Base-by-base conservation (phyloP, 2,329 filamentous ascomycete genomes). In the Chalara sp. region DNA sequence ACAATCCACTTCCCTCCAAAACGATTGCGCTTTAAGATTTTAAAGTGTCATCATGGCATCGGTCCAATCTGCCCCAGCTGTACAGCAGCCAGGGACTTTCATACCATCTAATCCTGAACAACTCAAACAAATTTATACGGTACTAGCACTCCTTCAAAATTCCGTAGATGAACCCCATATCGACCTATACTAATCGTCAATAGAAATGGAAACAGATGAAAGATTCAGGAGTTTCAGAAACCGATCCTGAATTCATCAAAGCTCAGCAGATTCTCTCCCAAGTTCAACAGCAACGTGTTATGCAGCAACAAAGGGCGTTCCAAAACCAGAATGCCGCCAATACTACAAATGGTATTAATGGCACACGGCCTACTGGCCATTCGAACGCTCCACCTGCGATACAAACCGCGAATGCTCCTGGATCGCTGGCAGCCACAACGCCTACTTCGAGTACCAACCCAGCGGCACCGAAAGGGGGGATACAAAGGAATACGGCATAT, bases 171-270 rank as follows among this genome's bases (percentile, higher is more conserved):
- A 42, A 49, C 44, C 43, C 33, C 29, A 31, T n/a, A 31, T 10
- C 28, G 28, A 42, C 32, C 21, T 45, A n/a, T 39, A 43, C 54
- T 65, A 76, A 68, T 53, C 44, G 46, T 49, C 37, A 44, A 46
- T 63, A 96, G 91, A 90, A 89, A 78, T 93, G 87, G 58, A 86
- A 87, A 65, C 82, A 88, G 67, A 90, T 97, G 87, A 93, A 92
- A 70, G 80, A 87, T 50, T 79, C 85, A 62, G 91, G 91, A 59
- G 85, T 95, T 29, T 81, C 88, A 40, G 78, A 83, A 51, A 86
- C 79, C 51, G 90, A 97, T 63, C 92, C 92, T 44, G 91, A 97
- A 67, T 91, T 86, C 63, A 78, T 92, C 63, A 95, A 93, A 70
- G 80, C 84, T 32, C 84, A 89, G 49, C 82, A 86, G 55, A 83